phyloP scores from a whole-genome alignment of 2,329 filamentous ascomycete genomes.

The Curvularia spicifera region DNA sequence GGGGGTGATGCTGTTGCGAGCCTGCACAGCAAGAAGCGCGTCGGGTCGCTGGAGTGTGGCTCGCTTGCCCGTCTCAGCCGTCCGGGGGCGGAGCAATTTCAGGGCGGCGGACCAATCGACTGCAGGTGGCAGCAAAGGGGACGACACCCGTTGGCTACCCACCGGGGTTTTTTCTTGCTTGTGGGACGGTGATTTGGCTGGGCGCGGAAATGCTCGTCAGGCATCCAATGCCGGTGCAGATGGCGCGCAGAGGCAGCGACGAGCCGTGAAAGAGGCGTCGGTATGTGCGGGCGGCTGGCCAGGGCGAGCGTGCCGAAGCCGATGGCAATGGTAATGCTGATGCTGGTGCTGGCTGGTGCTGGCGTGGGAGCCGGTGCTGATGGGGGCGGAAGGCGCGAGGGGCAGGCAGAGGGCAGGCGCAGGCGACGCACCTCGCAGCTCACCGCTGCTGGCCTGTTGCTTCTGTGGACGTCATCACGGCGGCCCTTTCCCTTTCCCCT shows the following conservation, averaged over 20 bases:
- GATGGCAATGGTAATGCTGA: neutral
- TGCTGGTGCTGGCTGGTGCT: no score
- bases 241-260: neutral
- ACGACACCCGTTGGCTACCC: constrained; percentile 42
- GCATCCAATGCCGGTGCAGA: constrained; percentile 4
- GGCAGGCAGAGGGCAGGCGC: constrained; percentile 12
- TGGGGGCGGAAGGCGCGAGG: constrained; percentile 4
- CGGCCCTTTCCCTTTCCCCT: neutral
- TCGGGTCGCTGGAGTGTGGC: neutral
- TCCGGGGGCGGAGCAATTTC: constrained; percentile 32
- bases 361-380: neutral
- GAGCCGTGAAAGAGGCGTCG: neutral
- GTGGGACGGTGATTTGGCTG: constrained; percentile 44
- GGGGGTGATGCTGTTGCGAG: no score
- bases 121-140: constrained; percentile 16
- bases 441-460: constrained; percentile 20
- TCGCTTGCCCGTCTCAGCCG: constrained; percentile 11
- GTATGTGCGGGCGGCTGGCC: neutral
- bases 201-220: constrained; percentile 21
- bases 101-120: constrained; percentile 25
- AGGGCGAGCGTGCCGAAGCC: no score
- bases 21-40: neutral
- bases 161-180: constrained; percentile 24
- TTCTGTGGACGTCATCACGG: constrained; percentile 18
- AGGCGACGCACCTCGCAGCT: neutral